Evolutionary conservation across 352 stramenopile genomes (phyloP), one percentile per base, ranked within the genome.

Genomic region (Phytopythium chamaehyphon): DNA sequence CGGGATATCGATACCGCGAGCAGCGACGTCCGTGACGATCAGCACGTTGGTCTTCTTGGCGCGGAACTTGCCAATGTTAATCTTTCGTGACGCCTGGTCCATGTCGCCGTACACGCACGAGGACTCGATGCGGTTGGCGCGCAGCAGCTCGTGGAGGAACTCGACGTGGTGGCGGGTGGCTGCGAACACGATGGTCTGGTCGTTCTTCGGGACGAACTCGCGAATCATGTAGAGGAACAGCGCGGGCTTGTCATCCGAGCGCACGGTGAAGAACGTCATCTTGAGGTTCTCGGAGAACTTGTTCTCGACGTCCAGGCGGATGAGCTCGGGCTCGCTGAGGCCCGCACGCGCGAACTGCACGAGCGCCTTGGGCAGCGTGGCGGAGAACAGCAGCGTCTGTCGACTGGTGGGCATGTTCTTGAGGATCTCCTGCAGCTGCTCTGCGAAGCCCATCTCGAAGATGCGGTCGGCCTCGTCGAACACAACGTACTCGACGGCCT

Each of bases 401-500:
- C 83, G 69, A 65, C 55, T 86, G 15, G 69, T 67, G 2, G 93
- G 89, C 79, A 98, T 96, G 44, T 81, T 93, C 53, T 79, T 87
- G 16, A 96, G 61, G 69, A 98, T 97, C 66, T 98, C 83, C 45
- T 98, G 76, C 47, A 99, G 69, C 71, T 99, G 97, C 57, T 97
- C 80, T 0, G 95, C 92, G 64, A 99, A 99, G 15, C 98, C 98
- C 97, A 99, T 99, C 67, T 99, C 98, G 69, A 99, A 98, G 15
- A 99, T 86, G 33, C 97, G 85, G 83, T 99, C 98, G 12, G 97
- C 98, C 68, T 99, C 98, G 64, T 99, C 98, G 62, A 99, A 98
- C 0, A 99, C 93, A 6, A 94, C 81, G 53, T 94, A 94, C 62
- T 98, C 86, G 28, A 98, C 82, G 21, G 66, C 59, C 53, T 94